Conservation (phyloP, 1,284 basidiomycete species). For the Psilocybe mexicana region DNA sequence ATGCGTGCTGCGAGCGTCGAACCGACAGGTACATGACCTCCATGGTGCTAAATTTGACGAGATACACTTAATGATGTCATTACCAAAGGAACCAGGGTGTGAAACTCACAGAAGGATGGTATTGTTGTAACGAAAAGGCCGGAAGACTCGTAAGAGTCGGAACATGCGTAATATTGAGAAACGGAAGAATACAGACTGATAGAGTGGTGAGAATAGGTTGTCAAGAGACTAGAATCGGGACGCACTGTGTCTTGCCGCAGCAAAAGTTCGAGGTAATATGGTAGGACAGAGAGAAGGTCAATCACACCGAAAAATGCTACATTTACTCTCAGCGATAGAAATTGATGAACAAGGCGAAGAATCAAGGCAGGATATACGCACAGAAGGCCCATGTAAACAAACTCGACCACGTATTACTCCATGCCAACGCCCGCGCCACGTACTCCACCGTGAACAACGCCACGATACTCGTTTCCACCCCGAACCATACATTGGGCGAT, state of each 20-base stretch:
- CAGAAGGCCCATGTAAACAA: conserved; percentile 68
- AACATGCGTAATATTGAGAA: conserved; percentile 87
- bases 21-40: conserved; percentile 94
- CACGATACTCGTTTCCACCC: conserved; percentile 76
- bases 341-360: conserved; percentile 1
- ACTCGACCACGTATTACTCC: conserved; percentile 63
- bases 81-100: neutral
- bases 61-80: neutral
- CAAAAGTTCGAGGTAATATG: conserved; percentile 85
- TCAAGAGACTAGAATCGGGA: conserved; percentile 13
- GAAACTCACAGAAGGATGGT: conserved; percentile 66
- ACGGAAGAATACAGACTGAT: conserved; percentile 78
- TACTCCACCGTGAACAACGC: conserved; percentile 85
- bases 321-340: conserved; percentile 2
- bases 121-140: conserved; percentile 83
- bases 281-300: conserved; percentile 81
- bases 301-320: conserved; percentile 86
- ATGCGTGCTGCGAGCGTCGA: conserved; percentile 79
- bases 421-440: conserved; percentile 60
- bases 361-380: conserved; percentile 33
- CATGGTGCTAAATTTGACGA: conserved; percentile 61
- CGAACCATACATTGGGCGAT: conserved; percentile 76
- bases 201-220: neutral
- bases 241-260: conserved; percentile 84
- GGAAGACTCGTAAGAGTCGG: conserved; percentile 81